Evolutionary conservation across 176 grass and related monocot genomes (phyloP), one percentile per base, ranked within the genome.

Genomic region (Thinopyrum elongatum): DNA sequence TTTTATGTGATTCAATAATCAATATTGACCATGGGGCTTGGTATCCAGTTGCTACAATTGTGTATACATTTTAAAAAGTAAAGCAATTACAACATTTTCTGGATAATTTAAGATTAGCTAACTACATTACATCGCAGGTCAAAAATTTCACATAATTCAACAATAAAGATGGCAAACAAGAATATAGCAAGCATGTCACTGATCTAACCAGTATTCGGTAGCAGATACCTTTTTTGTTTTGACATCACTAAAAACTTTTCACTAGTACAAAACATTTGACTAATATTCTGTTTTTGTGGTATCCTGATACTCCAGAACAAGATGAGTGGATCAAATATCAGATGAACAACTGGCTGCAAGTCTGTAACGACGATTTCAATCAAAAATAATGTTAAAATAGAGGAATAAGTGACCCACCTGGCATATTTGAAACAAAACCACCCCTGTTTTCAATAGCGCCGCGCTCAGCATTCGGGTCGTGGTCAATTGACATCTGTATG

Each of bases 361-460:
- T 2, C 7, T 23, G 65, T 8, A 29, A 5, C 15, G 4, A 66
- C 12, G 35, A 75, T 79, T 80, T 61, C 71, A 61, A 75, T 84
- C 28, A 84, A 30, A 66, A 74, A 2, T 0, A 8, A 8, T 38
- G 11, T 66, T 63, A n/a, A 15, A 39, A 67, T 44, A 2, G 1
- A 79, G 16, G 49, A 31, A 26, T 26, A 26, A n/a, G 44, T 29
- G 38, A 28, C 61, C 34, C 75, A 95, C 95, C 95, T 93, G 93
- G 95, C 85, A 95, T 90, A 58, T 98, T 98, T 47, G 95, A 98
- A 85, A 98, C 95, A 85, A 98, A 98, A 39, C 95, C 93, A 77
- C 93, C 95, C 68, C 79, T 95, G 51, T 86, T 93, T 90, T 93
- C 93, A 81, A 98, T 95, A 83, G 77, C 85, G 6, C 77, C 71